Evolutionary conservation across 2,329 filamentous ascomycete species (phyloP).

Genomic region (Stachybotrys chartarum): DNA sequence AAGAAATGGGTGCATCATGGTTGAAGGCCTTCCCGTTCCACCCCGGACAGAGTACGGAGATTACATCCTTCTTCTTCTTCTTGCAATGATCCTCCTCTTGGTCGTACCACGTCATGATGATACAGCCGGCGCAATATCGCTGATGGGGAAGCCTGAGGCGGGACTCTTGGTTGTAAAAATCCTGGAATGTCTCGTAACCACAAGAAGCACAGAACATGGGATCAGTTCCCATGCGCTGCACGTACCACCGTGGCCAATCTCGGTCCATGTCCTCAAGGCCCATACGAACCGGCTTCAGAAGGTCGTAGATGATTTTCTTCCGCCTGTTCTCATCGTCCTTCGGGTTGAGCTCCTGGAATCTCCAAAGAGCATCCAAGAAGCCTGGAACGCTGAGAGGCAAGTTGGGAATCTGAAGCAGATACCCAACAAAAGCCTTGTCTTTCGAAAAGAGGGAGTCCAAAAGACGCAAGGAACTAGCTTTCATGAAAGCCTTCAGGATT

Average conservation of each 20-base stretch:
- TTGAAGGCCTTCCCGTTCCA: conserved; percentile 21
- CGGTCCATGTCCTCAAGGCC: conserved; percentile 12
- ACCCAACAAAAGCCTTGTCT: conserved; percentile 20
- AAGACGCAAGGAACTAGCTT: conserved; percentile 20
- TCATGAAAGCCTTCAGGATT: conserved; percentile 25
- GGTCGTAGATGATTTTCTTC: conserved; percentile 19
- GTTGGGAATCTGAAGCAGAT: conserved; percentile 19
- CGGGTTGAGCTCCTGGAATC: conserved; percentile 15
- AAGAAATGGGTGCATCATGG: conserved; percentile 19
- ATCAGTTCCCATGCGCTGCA: conserved; percentile 12
- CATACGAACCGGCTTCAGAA: conserved; percentile 22
- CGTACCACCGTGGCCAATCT: conserved; percentile 17
- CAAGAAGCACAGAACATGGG: conserved; percentile 25
- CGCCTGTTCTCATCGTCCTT: conserved; percentile 1
- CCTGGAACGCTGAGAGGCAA: conserved; percentile 16
- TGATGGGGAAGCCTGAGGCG: conserved; percentile 4
- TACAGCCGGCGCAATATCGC: conserved; percentile 22
- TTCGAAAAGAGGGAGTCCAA: conserved; percentile 19
- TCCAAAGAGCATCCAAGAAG: conserved; percentile 26
- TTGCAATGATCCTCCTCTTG: conserved; percentile 20
- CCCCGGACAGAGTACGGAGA: conserved; percentile 16
- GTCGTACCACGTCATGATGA: conserved; percentile 20
- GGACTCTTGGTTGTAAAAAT: conserved; percentile 16
- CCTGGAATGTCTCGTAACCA: conserved; percentile 21
- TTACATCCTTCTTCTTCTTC: conserved; percentile 4